A percentile compares a stretch with the other conserved stretches of the same genome.
These are phyloP conservation scores for Suillus spraguei DNA, from an alignment of 768 basidiomycete species.

Conservation along the genomic window DNA sequence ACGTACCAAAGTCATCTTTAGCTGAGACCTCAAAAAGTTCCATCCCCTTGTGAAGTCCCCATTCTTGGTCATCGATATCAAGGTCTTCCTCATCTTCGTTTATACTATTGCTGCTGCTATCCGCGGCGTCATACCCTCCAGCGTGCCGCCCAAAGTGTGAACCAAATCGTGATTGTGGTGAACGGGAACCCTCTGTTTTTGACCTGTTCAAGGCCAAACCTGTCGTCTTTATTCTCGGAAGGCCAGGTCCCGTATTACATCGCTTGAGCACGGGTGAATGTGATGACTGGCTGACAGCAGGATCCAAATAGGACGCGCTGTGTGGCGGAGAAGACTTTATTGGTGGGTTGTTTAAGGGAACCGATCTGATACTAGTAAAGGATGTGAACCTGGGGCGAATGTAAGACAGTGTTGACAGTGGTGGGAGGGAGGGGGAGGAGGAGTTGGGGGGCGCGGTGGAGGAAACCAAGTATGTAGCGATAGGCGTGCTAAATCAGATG, in stretches of 20 bases:
- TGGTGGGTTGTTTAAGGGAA: conserved; percentile 49
- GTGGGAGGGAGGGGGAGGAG: conserved; percentile 65
- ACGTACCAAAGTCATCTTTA: conserved; percentile 81
- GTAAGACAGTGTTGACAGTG: conserved; percentile 41
- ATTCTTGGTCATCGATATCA: conserved; percentile 55
- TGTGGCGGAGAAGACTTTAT: conserved; percentile 54
- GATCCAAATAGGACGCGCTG: conserved; percentile 64
- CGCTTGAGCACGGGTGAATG: conserved; percentile 51
- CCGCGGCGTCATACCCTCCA: conserved; percentile 59
- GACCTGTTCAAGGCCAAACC: conserved; percentile 34
- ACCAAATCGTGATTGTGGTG: conserved; percentile 53
- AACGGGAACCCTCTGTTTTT: conserved; percentile 45
- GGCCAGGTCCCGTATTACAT: conserved; percentile 49
- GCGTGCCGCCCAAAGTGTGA: conserved; percentile 54
- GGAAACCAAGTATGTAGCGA: conserved; percentile 89
- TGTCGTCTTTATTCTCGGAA: conserved; percentile 54
- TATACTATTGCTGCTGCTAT: conserved; percentile 67
- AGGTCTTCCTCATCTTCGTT: conserved; percentile 61
- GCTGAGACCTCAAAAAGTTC: conserved; percentile 91
- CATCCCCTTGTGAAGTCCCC: conserved; percentile 83
- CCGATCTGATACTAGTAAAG: conserved; percentile 60
- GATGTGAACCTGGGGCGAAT: conserved; percentile 39
- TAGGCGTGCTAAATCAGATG: conserved; percentile 80
- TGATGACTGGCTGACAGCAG: conserved; percentile 46
- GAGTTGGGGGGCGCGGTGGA: conserved; percentile 69